Base-by-base conservation (phyloP, 2,329 filamentous ascomycete genomes). In the Penicillium sp. region DNA sequence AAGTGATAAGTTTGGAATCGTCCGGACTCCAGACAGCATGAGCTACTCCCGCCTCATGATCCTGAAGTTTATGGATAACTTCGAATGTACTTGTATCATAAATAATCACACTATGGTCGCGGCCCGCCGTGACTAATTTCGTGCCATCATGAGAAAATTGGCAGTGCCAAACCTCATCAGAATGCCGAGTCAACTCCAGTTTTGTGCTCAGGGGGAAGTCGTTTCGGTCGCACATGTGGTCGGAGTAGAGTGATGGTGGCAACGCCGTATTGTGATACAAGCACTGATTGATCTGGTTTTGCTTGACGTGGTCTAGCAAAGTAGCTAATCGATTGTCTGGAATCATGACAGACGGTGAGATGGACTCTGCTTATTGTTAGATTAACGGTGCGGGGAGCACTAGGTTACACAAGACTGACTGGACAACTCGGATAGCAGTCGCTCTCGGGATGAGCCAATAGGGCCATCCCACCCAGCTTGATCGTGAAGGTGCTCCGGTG, bases 291-390 rank as follows among this genome's bases (percentile, higher is more conserved):
- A 97, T 91, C 79, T 97, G 94, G 65, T 85, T 87, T 64, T 90
- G 85, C 74, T 97, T 97, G 44, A 97, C 88, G 67, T 96, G 89
- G 61, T 93, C 85, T 56, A 99, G 81, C 17, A 99, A 82, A 38
- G 88, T 85, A 1, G 92, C 92, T 49, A 99, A 83, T 7, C 95
- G 89, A 75, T 95, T 91, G 72, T 97, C 92, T 1, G 95, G 95
- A 58, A 99, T 90, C 93, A 99, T 98, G 49, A 97, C 91, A 4
- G 93, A 95, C 0, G 95, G 94, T 1, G 95, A 97, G 75, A 99
- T 96, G 60, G 88, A 97, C 82, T 85, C 91, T 94, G 69, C 19
- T 63, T 19, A 7, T 21, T 7, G 49, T 62, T 57, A 61, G 50
- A 52, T 7, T 29, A 21, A 41, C 13, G 35, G 5, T 41, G 35